Base-by-base conservation (phyloP, 2,329 filamentous ascomycete genomes). In the Aspergillus sp. region DNA sequence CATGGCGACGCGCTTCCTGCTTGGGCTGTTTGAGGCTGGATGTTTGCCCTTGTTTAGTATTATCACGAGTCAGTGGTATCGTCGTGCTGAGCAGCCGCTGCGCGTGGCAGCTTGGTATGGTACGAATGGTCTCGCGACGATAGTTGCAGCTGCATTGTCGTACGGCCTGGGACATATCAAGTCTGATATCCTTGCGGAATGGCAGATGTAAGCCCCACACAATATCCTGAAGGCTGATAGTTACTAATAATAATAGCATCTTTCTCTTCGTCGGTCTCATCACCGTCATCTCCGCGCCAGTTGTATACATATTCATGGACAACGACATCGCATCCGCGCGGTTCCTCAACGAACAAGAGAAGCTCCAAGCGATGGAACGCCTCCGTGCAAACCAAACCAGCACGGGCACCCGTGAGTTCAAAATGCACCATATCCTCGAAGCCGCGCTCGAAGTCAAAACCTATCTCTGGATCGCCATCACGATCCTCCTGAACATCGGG, bases 31-130 rank as follows among this genome's bases (percentile, higher is more conserved):
- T 27, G 81, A 84, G 62, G 81, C 80, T 0, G 81, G 80, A 4
- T 84, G 76, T 61, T 60, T 79, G 40, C 77, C 77, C 0, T 66
- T 79, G 2, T 80, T 79, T 51, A 71, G 71, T 45, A 68, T 79
- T 23, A 79, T 79, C 49, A 80, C 77, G 1, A 75, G 73, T 39
- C 74, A 78, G 37, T 79, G 78, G 77, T 80, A 80, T 61, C 72
- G 76, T 12, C 74, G 75, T 54, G 77, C 78, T 4, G 85, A 90
- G 64, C 86, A 89, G 69, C 85, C 86, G 0, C 69, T 86, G 24
- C 79, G 87, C 0, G 80, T 88, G 3, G 85, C 85, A 0, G 80
- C 81, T n/a, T 90, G 86, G 86, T 89, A 89, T 62, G 78, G 83
- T 4, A 86, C 84, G 0, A 88, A 84, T 52, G 84, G 85, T 0